These are phyloP conservation scores for Turnera subulata DNA, from an alignment of 345 rosid genomes.

Conservation along the genomic window DNA sequence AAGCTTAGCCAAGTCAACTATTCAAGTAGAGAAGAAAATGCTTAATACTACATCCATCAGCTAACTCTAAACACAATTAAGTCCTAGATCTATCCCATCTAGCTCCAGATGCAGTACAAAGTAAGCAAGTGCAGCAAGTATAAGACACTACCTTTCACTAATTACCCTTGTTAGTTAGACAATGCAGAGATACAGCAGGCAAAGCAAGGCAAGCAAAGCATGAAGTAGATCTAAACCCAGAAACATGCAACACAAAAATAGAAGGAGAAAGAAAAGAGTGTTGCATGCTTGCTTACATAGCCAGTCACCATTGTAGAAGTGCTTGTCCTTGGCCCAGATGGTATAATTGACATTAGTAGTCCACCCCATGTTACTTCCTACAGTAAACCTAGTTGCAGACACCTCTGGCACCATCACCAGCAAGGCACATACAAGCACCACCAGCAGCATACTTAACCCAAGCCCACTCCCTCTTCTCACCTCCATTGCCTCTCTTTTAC, in stretches of 20 bases:
- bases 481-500: constrained; percentile 26
- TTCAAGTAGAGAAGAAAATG: not conserved
- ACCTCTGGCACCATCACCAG: constrained; percentile 38
- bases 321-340: constrained; percentile 71
- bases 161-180: not conserved
- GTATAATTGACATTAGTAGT: constrained; percentile 67
- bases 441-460: constrained; percentile 20
- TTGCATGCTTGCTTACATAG: constrained; percentile 55
- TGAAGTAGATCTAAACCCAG: constrained; percentile 30
- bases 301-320: constrained; percentile 92
- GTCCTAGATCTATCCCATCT: constrained; percentile 27
- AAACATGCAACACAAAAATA: not conserved
- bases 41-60: not conserved
- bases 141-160: not conserved
- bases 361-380: constrained; percentile 67
- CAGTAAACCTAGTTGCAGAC: constrained; percentile 55
- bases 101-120: constrained; percentile 5
- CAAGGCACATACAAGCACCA: constrained; percentile 30
- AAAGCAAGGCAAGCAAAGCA: constrained; percentile 1
- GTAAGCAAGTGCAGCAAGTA: not conserved
- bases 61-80: constrained; percentile 9
- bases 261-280: not conserved
- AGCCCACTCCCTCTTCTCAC: constrained; percentile 10
- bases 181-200: not conserved
- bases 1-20: not conserved